These are phyloP conservation scores for Rhodotorula babjevae DNA, from an alignment of 768 basidiomycete species.

Conservation along the genomic window DNA sequence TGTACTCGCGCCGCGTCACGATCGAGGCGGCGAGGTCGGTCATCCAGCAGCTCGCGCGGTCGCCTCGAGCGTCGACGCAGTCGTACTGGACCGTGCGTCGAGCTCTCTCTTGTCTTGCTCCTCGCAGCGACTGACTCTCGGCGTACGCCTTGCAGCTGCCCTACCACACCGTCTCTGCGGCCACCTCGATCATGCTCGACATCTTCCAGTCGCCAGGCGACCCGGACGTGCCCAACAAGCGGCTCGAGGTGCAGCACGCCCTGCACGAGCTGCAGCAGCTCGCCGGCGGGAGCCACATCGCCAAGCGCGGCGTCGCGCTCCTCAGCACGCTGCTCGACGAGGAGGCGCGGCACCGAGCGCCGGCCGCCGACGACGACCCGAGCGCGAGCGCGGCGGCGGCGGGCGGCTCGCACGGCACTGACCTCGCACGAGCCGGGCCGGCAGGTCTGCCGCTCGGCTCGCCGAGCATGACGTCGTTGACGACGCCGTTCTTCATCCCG, in stretches of 20 bases:
- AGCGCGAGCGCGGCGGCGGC: not conserved
- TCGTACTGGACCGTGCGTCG: conserved; percentile 26
- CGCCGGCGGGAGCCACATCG: conserved; percentile 15
- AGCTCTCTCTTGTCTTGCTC: not conserved
- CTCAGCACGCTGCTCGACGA: conserved; percentile 34
- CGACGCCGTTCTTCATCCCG: conserved; percentile 24
- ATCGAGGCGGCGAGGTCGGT: conserved; percentile 33
- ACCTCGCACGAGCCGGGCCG: conserved; percentile 7
- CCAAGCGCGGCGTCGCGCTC: conserved; percentile 30
- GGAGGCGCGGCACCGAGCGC: conserved; percentile 28
- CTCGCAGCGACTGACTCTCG: no score
- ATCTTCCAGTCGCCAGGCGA: conserved; percentile 31
- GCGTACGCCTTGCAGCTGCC: not conserved
- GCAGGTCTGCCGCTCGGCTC: conserved; percentile 1
- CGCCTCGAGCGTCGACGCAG: conserved; percentile 4
- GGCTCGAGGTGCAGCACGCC: conserved; percentile 28
- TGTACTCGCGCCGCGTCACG: conserved; percentile 24
- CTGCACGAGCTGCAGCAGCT: conserved; percentile 17
- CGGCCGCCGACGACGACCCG: not conserved
- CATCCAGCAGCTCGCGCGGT: conserved; percentile 28
- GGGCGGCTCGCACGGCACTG: no score
- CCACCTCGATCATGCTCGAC: conserved; percentile 37
- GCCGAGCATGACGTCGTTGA: not conserved
- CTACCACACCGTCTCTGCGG: conserved; percentile 35
- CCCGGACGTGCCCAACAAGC: conserved; percentile 28